phyloP scores from a whole-genome alignment of 345 rosid genomes.

The Populus euphratica region DNA sequence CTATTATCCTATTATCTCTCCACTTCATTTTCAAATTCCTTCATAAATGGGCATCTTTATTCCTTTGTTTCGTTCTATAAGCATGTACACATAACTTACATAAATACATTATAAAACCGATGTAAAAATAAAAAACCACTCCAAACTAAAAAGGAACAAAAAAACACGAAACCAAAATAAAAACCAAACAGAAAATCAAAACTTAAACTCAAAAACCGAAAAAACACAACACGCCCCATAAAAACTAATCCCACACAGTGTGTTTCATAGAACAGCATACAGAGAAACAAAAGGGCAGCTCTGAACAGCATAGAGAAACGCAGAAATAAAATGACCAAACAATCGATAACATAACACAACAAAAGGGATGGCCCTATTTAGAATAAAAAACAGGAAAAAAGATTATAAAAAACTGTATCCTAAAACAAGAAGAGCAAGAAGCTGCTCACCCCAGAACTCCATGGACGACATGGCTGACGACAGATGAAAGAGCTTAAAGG shows the following conservation, averaged over 20 bases:
- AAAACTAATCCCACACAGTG: background rate
- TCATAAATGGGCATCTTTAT: background rate
- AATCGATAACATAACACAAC: too few species aligned
- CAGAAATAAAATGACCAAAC: background rate
- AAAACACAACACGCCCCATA: background rate
- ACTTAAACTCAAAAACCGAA: too few species aligned
- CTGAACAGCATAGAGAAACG: background rate
- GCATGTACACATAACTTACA: background rate
- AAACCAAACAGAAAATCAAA: background rate
- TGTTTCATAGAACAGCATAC: background rate
- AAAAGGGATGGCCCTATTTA: background rate
- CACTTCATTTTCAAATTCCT: background rate
- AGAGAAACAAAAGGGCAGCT: background rate
- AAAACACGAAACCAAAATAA: background rate
- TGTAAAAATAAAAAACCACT: background rate
- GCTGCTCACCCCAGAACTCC: conserved; percentile 25
- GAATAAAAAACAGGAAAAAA: background rate
- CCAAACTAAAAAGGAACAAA: background rate
- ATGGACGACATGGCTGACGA: conserved; percentile 9
- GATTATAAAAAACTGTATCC: too few species aligned
- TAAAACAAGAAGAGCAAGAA: background rate
- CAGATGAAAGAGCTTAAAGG: background rate
- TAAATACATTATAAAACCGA: background rate
- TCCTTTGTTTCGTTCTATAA: background rate
- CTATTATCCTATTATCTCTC: background rate